Evolutionary conservation across 2,329 filamentous ascomycete species (phyloP), one percentile per base, ranked within the genome.

Genomic region (Pseudocercospora vitis): DNA sequence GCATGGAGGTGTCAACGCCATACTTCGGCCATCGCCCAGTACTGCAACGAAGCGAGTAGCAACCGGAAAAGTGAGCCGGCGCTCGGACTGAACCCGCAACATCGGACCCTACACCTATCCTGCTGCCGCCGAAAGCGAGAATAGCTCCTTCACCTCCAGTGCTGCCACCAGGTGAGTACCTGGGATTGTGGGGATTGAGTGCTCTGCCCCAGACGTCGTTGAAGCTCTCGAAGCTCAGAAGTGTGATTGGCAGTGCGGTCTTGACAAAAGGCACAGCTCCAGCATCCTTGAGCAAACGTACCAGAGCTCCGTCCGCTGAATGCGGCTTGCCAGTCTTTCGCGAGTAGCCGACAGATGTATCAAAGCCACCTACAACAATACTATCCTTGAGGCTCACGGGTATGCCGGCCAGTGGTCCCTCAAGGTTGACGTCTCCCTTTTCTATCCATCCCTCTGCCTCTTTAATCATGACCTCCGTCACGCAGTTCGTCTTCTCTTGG

Each of bases 251-350:
- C 1, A 95, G 70, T 58, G 94, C 94, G 0, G 91, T 96, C 77
- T 96, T 97, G 59, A 91, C 89, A 68, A 95, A 96, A 0, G 91
- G 91, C 1, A 96, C 80, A 0, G 91, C 91, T 18, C 91, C 81
- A 49, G 90, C 89, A 68, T 94, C 88, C 67, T 95, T 95, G 48
- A 96, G 77, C 35, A 97, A 72, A 52, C 80, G 81, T 18, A 89
- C 85, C 65, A 90, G 82, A 2, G 83, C 76, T 0, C 91, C 90
- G 73, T 96, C 91, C 23, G 81, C 71, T 0, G 70, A 52, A 31
- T 78, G 75, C 11, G 85, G 85, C 64, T 91, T 88, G 46, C 83
- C 83, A 0, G 85, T 82, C 60, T 89, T 83, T 48, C 78, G 75
- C 29, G 88, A 89, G 71, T 91, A 95, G 1, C 90, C 91, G 1